Percentiles rank a stretch among this genome's conserved stretches.
phyloP scores from a whole-genome alignment of 805 yeast genomes.

The Ogataea pignaliae region DNA sequence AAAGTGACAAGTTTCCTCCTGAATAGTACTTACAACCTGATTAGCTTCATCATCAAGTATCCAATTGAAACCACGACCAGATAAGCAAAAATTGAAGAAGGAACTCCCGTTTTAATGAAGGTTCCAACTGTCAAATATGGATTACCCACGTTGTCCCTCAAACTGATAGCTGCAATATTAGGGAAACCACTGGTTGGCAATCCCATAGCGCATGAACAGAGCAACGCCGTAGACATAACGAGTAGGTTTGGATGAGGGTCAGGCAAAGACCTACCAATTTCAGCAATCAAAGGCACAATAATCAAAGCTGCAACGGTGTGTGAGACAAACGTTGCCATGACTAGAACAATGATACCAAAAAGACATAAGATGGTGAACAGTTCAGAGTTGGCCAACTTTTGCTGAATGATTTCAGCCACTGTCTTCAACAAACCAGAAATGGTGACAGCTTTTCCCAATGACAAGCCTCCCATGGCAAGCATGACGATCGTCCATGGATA shows the following conservation, averaged over 20 bases:
- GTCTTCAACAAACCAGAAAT: conserved; percentile 82
- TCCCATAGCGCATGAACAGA: conserved; percentile 97
- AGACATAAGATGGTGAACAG: conserved; percentile 68
- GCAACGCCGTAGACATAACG: conserved; percentile 57
- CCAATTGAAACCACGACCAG: conserved; percentile 74
- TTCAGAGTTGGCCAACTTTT: conserved; percentile 59
- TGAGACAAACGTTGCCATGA: conserved; percentile 90
- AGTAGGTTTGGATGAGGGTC: conserved; percentile 83
- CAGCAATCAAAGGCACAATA: conserved; percentile 83
- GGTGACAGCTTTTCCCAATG: conserved; percentile 91
- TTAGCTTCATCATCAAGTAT: conserved; percentile 59
- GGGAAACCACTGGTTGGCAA: conserved; percentile 93
- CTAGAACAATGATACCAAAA: conserved; percentile 77
- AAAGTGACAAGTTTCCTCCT: background rate
- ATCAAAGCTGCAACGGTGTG: conserved; percentile 97
- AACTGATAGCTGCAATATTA: conserved; percentile 92
- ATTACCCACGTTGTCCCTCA: conserved; percentile 88
- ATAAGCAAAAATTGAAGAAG: conserved; percentile 76
- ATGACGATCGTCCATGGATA: conserved; percentile 96
- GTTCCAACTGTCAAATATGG: conserved; percentile 83
- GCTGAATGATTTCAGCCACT: conserved; percentile 68
- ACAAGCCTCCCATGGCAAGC: conserved; percentile 97
- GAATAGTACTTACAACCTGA: conserved; percentile 38
- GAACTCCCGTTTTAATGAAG: conserved; percentile 88
- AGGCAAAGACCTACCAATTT: conserved; percentile 72